Evolutionary conservation across 352 stramenopile genomes (phyloP).

Genomic region (Globisporangium paddicum): DNA sequence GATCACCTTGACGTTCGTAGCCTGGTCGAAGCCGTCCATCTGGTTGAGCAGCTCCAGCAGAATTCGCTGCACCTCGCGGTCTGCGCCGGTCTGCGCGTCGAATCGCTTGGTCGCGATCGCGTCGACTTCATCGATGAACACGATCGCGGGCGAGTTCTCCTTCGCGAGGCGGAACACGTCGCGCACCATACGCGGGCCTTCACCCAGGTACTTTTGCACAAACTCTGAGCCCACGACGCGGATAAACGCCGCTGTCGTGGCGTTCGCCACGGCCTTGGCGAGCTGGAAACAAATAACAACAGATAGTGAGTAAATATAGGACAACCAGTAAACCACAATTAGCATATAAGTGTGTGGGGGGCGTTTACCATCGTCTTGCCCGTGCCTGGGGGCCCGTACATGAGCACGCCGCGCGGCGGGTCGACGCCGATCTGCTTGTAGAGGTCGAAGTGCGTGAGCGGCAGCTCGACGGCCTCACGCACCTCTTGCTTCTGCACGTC

Average conservation of each 20-base stretch:
- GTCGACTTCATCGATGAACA: conserved; percentile 99
- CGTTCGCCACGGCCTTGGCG: conserved; percentile 99
- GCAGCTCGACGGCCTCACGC: conserved; percentile 98
- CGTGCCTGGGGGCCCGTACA: conserved; percentile 95
- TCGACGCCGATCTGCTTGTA: conserved; percentile 99
- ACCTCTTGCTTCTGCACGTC: conserved; percentile 99
- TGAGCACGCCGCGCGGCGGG: conserved; percentile 96
- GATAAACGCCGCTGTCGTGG: conserved; percentile 99
- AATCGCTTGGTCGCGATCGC: conserved; percentile 99
- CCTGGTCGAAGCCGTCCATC: conserved; percentile 99
- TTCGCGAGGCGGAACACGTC: conserved; percentile 99
- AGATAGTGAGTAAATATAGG: no score
- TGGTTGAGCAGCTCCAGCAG: conserved; percentile 99
- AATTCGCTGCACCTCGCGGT: conserved; percentile 97
- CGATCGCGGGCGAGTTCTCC: conserved; percentile 98
- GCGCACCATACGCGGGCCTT: conserved; percentile 99
- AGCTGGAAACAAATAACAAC: conserved; percentile 35
- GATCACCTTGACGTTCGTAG: conserved; percentile 99
- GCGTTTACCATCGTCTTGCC: conserved; percentile 94
- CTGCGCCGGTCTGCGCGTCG: conserved; percentile 97
- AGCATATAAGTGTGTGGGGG: no score
- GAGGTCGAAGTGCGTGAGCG: conserved; percentile 98
- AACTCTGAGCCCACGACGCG: conserved; percentile 98
- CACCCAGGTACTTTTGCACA: conserved; percentile 99
- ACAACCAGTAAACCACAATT: no score